A percentile compares a stretch with the other conserved stretches of the same genome.
phyloP scores from a whole-genome alignment of 2,329 filamentous ascomycete genomes.

The Emmonsiellopsis sp. region DNA sequence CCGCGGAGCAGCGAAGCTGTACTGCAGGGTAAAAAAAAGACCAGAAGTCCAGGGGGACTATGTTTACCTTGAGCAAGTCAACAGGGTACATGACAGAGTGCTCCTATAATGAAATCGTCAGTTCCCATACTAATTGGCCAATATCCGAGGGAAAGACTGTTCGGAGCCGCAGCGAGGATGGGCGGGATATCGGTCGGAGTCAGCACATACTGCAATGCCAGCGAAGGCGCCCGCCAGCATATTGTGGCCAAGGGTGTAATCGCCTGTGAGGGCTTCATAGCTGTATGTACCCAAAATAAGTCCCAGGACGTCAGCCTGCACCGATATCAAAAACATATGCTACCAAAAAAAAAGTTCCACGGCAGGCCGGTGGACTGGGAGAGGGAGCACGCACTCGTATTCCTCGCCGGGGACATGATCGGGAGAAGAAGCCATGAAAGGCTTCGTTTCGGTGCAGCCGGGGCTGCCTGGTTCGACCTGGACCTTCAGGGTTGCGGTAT shows the following conservation, averaged over 20 bases:
- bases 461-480: conserved; percentile 16
- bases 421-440: conserved; percentile 32
- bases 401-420: conserved; percentile 36
- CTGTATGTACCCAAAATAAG: conserved; percentile 30
- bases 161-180: neutral
- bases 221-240: conserved; percentile 96
- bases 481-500: conserved; percentile 7
- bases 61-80: conserved; percentile 84
- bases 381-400: conserved; percentile 33
- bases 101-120: conserved; percentile 51
- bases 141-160: neutral
- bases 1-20: neutral
- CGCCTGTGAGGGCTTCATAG: conserved; percentile 90
- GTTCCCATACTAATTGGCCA: neutral
- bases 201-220: conserved; percentile 70
- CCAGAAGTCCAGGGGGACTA: neutral
- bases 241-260: conserved; percentile 88
- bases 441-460: conserved; percentile 25
- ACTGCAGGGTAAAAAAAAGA: neutral
- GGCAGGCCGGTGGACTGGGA: neutral
- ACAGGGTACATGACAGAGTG: conserved; percentile 99
- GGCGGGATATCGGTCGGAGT: neutral
- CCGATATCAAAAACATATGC: neutral
- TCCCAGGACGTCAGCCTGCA: conserved; percentile 1
- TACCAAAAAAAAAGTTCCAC: neutral